Percentiles rank a stretch among this genome's conserved stretches.
Conservation (phyloP, 2,329 filamentous ascomycete species). For the Sporothrix pseudoabietina region DNA sequence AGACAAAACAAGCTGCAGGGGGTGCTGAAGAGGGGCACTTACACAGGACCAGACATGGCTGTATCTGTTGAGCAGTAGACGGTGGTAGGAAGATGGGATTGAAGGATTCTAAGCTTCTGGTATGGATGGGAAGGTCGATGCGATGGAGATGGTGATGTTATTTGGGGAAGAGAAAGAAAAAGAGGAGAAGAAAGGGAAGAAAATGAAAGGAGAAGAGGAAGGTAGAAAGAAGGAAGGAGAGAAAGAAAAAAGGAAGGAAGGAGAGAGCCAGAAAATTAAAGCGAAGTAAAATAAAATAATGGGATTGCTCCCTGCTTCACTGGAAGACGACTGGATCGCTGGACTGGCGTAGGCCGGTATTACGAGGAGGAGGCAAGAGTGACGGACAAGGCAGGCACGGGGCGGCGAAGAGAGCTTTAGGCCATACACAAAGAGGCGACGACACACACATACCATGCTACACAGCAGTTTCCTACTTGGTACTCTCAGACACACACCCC, state of each 20-base stretch:
- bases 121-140: conserved; percentile 1
- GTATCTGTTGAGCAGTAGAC: conserved; percentile 24
- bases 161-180: conserved; percentile 8
- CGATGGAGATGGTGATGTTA: conserved; percentile 12
- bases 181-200: background rate
- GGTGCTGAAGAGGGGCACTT: conserved; percentile 48
- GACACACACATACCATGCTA: background rate
- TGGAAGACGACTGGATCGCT: background rate
- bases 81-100: background rate
- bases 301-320: conserved; percentile 10
- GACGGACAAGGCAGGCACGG: conserved; percentile 23
- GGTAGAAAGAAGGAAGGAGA: background rate
- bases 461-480: background rate
- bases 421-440: conserved; percentile 11
- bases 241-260: conserved; percentile 9
- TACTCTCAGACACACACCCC: background rate
- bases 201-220: background rate
- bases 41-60: conserved; percentile 67
- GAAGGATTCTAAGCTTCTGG: background rate
- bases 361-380: conserved; percentile 17
- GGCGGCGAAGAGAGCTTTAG: conserved; percentile 12
- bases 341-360: background rate
- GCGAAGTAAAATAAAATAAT: conserved; percentile 30
- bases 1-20: conserved; percentile 13
- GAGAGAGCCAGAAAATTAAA: conserved; percentile 26